Evolutionary conservation across 2,329 filamentous ascomycete genomes (phyloP).

Genomic region (Talaromyces sp.): DNA sequence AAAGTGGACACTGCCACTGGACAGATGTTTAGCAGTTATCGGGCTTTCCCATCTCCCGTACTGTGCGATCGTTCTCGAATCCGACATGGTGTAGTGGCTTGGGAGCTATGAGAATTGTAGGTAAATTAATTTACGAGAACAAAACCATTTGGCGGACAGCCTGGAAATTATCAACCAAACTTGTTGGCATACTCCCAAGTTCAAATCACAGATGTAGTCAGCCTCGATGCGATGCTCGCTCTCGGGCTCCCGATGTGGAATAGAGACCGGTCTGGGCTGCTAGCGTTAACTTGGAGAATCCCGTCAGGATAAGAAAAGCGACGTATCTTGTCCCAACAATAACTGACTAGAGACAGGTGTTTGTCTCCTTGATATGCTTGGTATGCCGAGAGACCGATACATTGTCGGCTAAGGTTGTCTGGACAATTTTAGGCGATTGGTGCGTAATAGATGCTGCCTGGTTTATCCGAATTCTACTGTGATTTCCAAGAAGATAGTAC

Average conservation of each 20-base stretch:
- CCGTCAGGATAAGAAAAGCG: not conserved
- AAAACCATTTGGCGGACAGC: not conserved
- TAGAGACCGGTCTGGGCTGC: not conserved
- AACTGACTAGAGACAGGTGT: not conserved
- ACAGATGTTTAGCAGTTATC: slow-evolving; percentile 3
- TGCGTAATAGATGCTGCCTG: not conserved
- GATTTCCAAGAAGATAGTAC: not conserved
- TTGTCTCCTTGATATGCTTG: not conserved
- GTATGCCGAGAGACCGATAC: not conserved
- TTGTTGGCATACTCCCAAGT: not conserved
- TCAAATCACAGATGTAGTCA: not conserved
- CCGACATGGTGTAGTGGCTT: not conserved
- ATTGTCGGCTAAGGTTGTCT: not conserved
- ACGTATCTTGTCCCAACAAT: not conserved
- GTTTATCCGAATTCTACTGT: not conserved
- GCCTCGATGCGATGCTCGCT: not conserved
- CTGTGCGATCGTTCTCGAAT: not conserved
- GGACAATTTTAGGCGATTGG: not conserved
- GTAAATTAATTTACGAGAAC: not conserved
- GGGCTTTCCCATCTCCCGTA: slow-evolving; percentile 6
- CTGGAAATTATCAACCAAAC: not conserved
- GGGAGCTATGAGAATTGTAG: not conserved
- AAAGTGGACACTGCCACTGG: slow-evolving; percentile 1
- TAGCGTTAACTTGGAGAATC: not conserved
- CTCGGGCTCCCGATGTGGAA: not conserved